Evolutionary conservation across 129 eudicot genomes (phyloP), one percentile per base, ranked within the genome.

Genomic region (Flaveria bidentis): DNA sequence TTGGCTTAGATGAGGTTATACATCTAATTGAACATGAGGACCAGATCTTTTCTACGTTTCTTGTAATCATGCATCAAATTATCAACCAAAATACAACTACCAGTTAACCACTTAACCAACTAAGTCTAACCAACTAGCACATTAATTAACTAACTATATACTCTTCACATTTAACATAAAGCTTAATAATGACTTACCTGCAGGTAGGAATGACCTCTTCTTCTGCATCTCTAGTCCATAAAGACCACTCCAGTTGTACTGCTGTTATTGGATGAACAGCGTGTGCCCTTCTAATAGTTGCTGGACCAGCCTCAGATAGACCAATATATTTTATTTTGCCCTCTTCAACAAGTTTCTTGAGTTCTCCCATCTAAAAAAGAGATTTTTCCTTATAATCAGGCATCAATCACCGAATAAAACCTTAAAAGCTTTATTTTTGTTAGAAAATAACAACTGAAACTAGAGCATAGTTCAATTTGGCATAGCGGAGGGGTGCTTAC

Each of bases 211-310:
- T 75, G 4, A 89, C 81, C 25, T 87, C 96, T 13, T 76, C 80
- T 82, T 89, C 96, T 3, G 77, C 75, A 76, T 89, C 91, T 73
- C 94, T 83, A n/a, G 84, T 57, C 94, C 94, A 89, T 76, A 86
- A 82, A 2, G 94, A 89, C 94, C 94, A 88, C 62, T 88, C 93
- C 58, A 84, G 25, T 74, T 89, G 91, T 18, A 89, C 78, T 5
- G 94, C 91, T 45, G 94, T 80, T 51, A 89, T 66, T 2, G 94
- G 94, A 75, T 89, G 94, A n/a, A 89, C 87, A 4, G 91, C 91
- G 22, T 89, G 91, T 11, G 91, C 94, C 70, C 94, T 84, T 83
- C 91, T 84, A 44, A 89, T 86, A 16, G 91, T 89, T 45, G 83
- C 58, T 4, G 91, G 76, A 17, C 86, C 78, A 30, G 94, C 94